Evolutionary conservation across 2,329 filamentous ascomycete species (phyloP), one percentile per base, ranked within the genome.

Genomic region (Trichoderma lentiforme): DNA sequence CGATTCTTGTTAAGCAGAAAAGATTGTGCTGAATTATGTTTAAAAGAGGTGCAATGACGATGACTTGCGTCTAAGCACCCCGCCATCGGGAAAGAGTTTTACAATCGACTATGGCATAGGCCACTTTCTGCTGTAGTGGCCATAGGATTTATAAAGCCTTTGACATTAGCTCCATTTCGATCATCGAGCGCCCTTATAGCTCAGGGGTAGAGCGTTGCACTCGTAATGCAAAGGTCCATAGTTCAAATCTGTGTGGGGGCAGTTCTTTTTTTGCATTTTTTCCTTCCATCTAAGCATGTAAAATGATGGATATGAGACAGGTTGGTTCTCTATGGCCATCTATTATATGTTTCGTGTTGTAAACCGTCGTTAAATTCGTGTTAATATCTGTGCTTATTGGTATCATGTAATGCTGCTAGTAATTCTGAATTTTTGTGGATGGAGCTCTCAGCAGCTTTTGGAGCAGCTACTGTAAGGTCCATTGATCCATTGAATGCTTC

Each of bases 171-270:
- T 53, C n/a, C 9, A 53, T 24, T 24, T 47, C 43, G 18, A 47
- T 24, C n/a, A 53, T 14, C 47, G 11, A 53, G n/a, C n/a, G 39
- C 62, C 62, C 62, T 51, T 51, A 51, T 64, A 30, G 62, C 62
- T 64, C 62, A 64, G 62, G 39, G 62, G 62, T 32, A 64, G 62
- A 64, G 62, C 62, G 36, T 64, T 30, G 62, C 62, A 64, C 62
- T 63, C 34, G 60, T 63, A 63, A 62, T 62, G 58, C 58, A 36
- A 62, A 62, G 58, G 58, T 62, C 58, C 58, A 62, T 62, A 62
- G 58, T 63, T 63, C 60, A 63, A 63, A 63, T 63, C 60, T 63
- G 60, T 63, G 60, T 28, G 34, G 36, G 60, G 60, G 60, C 60
- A 63, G 26, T 3, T 43, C n/a, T 63, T 43, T 63, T 63, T 63